Percentiles rank a stretch among this genome's conserved stretches.
Conservation (phyloP, 805 yeast genomes). For the Starmerella bombi region DNA sequence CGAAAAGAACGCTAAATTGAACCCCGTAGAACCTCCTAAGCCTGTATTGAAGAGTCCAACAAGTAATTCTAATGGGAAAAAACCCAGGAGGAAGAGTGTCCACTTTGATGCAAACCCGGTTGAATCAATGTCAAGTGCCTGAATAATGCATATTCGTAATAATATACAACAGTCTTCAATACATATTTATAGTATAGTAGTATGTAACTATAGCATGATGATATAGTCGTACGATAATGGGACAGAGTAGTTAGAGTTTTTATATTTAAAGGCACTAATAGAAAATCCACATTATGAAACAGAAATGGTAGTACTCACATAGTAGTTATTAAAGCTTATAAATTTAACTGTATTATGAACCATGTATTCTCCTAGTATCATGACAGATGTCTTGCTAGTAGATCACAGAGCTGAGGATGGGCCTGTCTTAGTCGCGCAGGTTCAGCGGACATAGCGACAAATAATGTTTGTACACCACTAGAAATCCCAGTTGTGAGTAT, state of each 20-base stretch:
- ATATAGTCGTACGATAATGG: no score
- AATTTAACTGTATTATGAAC: no score
- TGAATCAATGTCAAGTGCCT: neutral
- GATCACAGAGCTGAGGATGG: conserved; percentile 38
- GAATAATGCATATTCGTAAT: no score
- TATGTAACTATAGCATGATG: no score
- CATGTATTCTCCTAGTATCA: no score
- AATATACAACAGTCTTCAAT: no score
- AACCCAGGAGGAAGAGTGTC: conserved; percentile 19
- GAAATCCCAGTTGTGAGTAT: conserved; percentile 61
- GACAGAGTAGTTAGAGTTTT: no score
- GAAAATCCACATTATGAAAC: no score
- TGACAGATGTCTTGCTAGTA: neutral
- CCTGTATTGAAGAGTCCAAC: conserved; percentile 7
- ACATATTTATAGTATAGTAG: neutral
- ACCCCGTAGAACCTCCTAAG: conserved; percentile 2
- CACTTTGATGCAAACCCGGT: conserved; percentile 17
- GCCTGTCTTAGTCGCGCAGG: conserved; percentile 70
- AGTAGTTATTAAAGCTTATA: no score
- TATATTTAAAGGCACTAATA: no score
- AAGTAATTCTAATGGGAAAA: neutral
- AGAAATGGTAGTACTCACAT: no score
- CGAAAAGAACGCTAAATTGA: conserved; percentile 9
- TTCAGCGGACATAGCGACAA: conserved; percentile 69
- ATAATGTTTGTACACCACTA: conserved; percentile 72